phyloP scores from a whole-genome alignment of 176 grass and related monocot genomes.

The Rhynchospora breviuscula region DNA sequence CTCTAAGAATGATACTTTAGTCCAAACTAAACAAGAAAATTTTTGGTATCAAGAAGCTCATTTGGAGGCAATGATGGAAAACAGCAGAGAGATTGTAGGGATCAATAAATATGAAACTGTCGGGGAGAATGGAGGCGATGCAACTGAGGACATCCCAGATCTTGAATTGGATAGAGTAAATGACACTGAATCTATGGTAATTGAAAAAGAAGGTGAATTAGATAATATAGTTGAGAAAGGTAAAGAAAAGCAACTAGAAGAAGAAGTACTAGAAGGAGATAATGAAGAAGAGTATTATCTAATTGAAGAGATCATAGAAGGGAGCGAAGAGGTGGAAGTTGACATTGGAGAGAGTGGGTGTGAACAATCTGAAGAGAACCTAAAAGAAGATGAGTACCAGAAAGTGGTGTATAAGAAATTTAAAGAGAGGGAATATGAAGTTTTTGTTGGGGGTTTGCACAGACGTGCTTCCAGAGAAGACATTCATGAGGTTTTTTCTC shows the following conservation, averaged over 20 bases:
- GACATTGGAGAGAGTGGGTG: constrained; percentile 26
- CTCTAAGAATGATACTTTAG: not conserved
- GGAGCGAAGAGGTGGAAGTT: constrained; percentile 25
- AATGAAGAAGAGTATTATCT: constrained; percentile 27
- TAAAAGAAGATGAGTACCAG: constrained; percentile 49
- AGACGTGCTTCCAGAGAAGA: constrained; percentile 80
- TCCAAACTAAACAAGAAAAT: constrained; percentile 5
- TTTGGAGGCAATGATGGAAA: not conserved
- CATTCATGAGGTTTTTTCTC: constrained; percentile 71
- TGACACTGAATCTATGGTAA: not conserved
- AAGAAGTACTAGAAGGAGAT: constrained; percentile 69
- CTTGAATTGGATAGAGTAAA: constrained; percentile 10
- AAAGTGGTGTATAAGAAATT: constrained; percentile 58
- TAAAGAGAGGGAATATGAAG: constrained; percentile 84
- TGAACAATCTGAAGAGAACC: constrained; percentile 21
- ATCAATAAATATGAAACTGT: not conserved
- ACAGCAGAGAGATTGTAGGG: not conserved
- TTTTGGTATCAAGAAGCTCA: not conserved
- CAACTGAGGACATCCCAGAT: not conserved
- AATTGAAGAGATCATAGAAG: constrained; percentile 28
- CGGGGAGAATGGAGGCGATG: not conserved
- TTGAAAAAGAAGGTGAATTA: constrained; percentile 52
- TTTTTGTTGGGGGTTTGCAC: constrained; percentile 95
- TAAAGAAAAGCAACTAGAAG: constrained; percentile 68
- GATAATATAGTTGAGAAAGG: constrained; percentile 42